phyloP scores from a whole-genome alignment of 1,284 basidiomycete genomes.

The Ganoderma meredithae region DNA sequence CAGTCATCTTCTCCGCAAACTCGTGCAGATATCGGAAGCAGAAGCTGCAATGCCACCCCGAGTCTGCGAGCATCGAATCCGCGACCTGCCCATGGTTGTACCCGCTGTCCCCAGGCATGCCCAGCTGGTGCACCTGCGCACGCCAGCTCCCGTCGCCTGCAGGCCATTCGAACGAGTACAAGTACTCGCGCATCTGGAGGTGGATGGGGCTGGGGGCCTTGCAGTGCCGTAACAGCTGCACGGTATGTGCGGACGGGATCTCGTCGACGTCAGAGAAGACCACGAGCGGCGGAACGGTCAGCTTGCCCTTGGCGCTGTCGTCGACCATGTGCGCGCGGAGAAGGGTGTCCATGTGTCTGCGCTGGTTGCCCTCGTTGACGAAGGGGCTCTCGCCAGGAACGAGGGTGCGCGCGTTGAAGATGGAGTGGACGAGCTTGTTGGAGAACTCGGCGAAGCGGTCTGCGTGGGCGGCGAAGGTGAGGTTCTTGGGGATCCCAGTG shows the following conservation, averaged over 20 bases:
- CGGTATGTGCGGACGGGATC: constrained; percentile 63
- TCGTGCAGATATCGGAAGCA: constrained; percentile 70
- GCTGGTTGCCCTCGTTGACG: constrained; percentile 46
- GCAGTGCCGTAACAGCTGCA: constrained; percentile 65
- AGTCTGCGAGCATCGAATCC: constrained; percentile 63
- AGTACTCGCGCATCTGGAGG: constrained; percentile 68
- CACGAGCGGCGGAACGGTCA: constrained; percentile 52
- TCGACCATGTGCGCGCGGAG: constrained; percentile 47
- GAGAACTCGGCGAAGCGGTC: constrained; percentile 59
- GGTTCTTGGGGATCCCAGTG: constrained; percentile 64
- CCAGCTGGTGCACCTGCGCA: constrained; percentile 57
- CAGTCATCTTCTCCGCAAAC: constrained; percentile 66
- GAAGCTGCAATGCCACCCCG: constrained; percentile 70
- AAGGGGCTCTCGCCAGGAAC: constrained; percentile 47
- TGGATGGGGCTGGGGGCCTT: constrained; percentile 64
- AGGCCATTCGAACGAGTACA: constrained; percentile 56
- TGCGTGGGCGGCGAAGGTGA: constrained; percentile 56
- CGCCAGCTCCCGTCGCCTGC: constrained; percentile 52
- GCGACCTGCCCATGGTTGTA: constrained; percentile 66
- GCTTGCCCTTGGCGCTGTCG: constrained; percentile 35
- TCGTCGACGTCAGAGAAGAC: constrained; percentile 78
- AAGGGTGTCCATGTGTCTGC: constrained; percentile 52
- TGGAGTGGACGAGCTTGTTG: constrained; percentile 62
- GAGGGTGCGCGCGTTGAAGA: constrained; percentile 33
- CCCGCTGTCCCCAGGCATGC: constrained; percentile 24